Evolutionary conservation across 176 grass and related monocot species (phyloP), one percentile per base, ranked within the genome.

Genomic region (Eleusine coracana): DNA sequence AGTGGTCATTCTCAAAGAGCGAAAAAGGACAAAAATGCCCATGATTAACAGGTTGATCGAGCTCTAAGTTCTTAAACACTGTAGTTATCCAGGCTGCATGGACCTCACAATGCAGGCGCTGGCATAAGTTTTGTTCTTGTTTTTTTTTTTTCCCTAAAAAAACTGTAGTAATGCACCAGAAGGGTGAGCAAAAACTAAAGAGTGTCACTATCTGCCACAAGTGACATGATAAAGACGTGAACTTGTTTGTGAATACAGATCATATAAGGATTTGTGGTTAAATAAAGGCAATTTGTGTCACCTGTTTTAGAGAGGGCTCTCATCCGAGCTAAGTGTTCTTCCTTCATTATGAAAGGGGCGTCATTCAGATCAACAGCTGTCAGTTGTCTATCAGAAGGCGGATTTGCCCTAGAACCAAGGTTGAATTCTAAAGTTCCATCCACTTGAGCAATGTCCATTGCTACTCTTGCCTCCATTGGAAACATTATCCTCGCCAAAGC

Each of bases 391-490:
- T 37, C 77, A 34, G 68, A n/a, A 74, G 75, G 75, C 42, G 13
- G 45, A 71, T 87, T 89, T 40, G 59, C 38, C 69, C 27, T 23
- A 34, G 73, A 92, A 81, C 74, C 71, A 34, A 84, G 71, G 55
- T 74, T 90, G 52, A 99, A 94, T 77, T 99, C 97, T 67, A 86
- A 74, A 11, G 87, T 94, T 36, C 91, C 91, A 73, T 99, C 91
- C 38, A 94, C 93, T 72, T 96, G 87, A 71, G 93, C 97, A 90
- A 96, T 89, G 66, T 96, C 89, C 91, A 92, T 99, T 3, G 93
- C 93, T 65, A 96, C 58, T 83, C 25, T 92, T 81, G 96, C 89
- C 78, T 99, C 89, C 80, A 61, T 85, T 11, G 97, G 93, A 80
- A 99, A 99, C 65, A 99, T 25, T 71, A 99, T 79, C 48, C 75